Conservation (phyloP, 116 monocot species). For the Phalaenopsis hybrid region DNA sequence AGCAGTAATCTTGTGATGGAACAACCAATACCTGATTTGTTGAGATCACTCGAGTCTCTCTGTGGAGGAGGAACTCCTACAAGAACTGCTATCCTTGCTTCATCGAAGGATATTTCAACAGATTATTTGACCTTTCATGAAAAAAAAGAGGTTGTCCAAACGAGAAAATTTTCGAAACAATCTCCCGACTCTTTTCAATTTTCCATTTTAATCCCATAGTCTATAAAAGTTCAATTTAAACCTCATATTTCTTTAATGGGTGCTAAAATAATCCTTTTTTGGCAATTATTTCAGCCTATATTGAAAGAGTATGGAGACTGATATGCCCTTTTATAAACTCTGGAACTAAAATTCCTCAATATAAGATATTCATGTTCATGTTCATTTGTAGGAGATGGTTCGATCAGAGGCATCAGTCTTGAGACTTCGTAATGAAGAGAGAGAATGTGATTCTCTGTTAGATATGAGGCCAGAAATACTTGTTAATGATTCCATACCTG, state of each 20-base stretch:
- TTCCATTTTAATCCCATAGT: no score
- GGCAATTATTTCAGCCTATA: no score
- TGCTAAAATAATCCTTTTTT: no score
- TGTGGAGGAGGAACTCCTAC: slow-evolving; percentile 5
- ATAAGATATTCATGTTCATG: not conserved
- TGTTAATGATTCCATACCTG: slow-evolving; percentile 22
- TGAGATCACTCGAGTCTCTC: slow-evolving; percentile 42
- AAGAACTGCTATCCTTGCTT: not conserved
- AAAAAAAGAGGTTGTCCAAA: not conserved
- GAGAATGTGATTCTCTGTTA: not conserved
- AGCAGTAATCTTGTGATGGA: slow-evolving; percentile 35
- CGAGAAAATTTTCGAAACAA: not conserved
- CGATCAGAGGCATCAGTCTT: no score
- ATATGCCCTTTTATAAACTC: no score
- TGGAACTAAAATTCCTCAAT: no score
- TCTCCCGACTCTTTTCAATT: no score
- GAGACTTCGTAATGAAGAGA: not conserved
- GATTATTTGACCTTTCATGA: not conserved
- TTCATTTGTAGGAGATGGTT: no score
- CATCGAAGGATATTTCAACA: not conserved
- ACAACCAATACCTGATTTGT: slow-evolving; percentile 49
- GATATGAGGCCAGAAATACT: slow-evolving; percentile 13
- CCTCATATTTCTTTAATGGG: no score
- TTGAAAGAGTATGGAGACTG: no score
- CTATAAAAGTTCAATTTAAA: no score